Conservation (phyloP, 345 rosid species). For the Noccaea bulbosa region DNA sequence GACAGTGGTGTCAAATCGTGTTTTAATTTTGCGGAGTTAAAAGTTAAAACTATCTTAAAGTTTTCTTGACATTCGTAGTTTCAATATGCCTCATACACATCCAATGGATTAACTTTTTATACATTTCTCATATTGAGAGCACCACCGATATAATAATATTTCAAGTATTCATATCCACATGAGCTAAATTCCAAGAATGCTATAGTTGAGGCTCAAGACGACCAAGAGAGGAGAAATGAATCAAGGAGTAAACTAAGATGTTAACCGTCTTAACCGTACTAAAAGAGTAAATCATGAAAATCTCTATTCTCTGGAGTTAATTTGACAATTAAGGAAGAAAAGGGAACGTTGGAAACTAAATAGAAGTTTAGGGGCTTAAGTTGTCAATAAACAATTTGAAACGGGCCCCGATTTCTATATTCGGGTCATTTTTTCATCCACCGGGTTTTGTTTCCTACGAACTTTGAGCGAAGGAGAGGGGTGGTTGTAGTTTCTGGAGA, state of each 20-base stretch:
- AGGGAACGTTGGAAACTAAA: background rate
- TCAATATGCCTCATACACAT: background rate
- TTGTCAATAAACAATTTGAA: background rate
- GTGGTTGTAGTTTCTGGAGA: background rate
- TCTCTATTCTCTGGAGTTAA: background rate
- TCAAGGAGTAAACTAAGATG: background rate
- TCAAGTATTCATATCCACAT: background rate
- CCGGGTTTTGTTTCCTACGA: constrained; percentile 17
- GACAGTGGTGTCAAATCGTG: constrained; percentile 22
- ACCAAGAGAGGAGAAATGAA: background rate
- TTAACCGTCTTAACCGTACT: no score
- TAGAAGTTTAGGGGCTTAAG: constrained; percentile 8
- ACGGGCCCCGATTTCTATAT: constrained; percentile 32
- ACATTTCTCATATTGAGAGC: background rate
- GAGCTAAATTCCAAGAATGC: background rate
- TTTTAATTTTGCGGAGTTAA: constrained; percentile 31
- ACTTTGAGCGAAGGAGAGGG: background rate
- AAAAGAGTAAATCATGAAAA: background rate
- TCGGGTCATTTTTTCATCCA: constrained; percentile 29
- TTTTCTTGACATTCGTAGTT: constrained; percentile 17
- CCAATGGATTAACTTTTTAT: background rate
- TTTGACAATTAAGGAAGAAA: background rate
- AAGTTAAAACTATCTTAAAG: constrained; percentile 16
- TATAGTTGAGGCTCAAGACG: background rate
- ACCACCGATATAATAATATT: background rate